Evolutionary conservation across 2,329 filamentous ascomycete species (phyloP).

Genomic region (Eutypella sp.): DNA sequence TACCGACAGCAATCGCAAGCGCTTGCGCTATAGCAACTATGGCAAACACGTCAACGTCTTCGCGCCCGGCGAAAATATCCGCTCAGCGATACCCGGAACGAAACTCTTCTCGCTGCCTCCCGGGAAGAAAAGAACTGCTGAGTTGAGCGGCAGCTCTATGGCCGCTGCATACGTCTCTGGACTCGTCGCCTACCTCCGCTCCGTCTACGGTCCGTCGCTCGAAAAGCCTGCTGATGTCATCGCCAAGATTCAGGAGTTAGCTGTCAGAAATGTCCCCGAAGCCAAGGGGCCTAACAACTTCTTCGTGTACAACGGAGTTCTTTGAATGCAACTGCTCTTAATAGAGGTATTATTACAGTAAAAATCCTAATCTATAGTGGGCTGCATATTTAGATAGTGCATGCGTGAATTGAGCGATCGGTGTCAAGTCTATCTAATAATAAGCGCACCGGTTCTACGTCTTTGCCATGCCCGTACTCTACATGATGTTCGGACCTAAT

Average conservation of each 20-base stretch:
- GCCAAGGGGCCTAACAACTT: neutral
- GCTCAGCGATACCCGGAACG: slow-evolving; percentile 36
- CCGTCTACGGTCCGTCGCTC: neutral
- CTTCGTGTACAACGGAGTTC: neutral
- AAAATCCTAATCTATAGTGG: no score
- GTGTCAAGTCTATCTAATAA: no score
- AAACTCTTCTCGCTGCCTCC: slow-evolving; percentile 34
- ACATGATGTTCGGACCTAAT: no score
- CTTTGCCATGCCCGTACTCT: no score
- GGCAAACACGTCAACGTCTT: slow-evolving; percentile 37
- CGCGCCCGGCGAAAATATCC: slow-evolving; percentile 33
- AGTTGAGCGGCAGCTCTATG: slow-evolving; percentile 45
- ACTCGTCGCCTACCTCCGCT: slow-evolving; percentile 39
- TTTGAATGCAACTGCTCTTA: no score
- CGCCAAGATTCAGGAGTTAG: neutral
- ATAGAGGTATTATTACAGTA: no score
- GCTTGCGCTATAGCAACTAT: slow-evolving; percentile 44
- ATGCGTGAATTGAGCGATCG: no score
- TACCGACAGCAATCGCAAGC: slow-evolving; percentile 29
- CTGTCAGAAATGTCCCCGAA: neutral
- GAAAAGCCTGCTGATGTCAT: neutral
- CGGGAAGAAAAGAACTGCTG: slow-evolving; percentile 29
- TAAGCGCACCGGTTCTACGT: no score
- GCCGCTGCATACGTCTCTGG: slow-evolving; percentile 48
- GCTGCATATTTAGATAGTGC: no score